Percentiles rank a stretch among this genome's conserved stretches.
These are phyloP conservation scores for Schwanniomyces vanrijiae DNA, from an alignment of 805 yeast genomes.

Conservation along the genomic window DNA sequence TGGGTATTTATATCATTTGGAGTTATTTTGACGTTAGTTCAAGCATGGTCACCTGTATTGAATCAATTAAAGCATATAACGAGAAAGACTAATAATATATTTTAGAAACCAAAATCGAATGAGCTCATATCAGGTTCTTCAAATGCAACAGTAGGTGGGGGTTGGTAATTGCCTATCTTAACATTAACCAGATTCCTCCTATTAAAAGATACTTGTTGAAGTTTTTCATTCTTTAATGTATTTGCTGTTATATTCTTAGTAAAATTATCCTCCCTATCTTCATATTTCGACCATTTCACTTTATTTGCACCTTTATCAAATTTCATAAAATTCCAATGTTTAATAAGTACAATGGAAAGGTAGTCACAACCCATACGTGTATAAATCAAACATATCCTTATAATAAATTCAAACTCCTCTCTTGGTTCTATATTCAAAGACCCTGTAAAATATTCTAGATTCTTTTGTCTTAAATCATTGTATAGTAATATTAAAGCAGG, in stretches of 20 bases:
- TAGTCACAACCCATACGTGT: conserved; percentile 91
- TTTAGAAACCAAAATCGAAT: conserved; percentile 47
- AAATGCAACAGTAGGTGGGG: conserved; percentile 56
- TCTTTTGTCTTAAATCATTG: conserved; percentile 55
- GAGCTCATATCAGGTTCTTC: conserved; percentile 79
- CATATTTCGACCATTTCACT: conserved; percentile 3
- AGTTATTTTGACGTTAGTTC: conserved; percentile 10
- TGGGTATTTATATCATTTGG: conserved; percentile 18
- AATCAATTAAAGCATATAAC: conserved; percentile 4
- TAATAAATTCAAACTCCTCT: conserved; percentile 61
- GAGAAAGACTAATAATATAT: not conserved
- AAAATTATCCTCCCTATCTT: not conserved
- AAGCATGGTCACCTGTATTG: conserved; percentile 12
- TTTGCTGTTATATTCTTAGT: not conserved
- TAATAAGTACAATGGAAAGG: conserved; percentile 60
- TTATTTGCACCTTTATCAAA: conserved; percentile 9
- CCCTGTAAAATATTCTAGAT: conserved; percentile 50
- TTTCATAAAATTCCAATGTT: conserved; percentile 63
- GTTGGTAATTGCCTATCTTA: conserved; percentile 4
- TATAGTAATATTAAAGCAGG: conserved; percentile 77
- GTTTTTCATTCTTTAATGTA: not conserved
- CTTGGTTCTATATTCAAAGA: conserved; percentile 41
- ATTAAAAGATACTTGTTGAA: not conserved
- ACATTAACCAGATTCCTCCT: not conserved
- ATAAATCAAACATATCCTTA: conserved; percentile 65